Evolutionary conservation across 768 basidiomycete species (phyloP), one percentile per base, ranked within the genome.

Genomic region (Coprinopsis marcescibilis): DNA sequence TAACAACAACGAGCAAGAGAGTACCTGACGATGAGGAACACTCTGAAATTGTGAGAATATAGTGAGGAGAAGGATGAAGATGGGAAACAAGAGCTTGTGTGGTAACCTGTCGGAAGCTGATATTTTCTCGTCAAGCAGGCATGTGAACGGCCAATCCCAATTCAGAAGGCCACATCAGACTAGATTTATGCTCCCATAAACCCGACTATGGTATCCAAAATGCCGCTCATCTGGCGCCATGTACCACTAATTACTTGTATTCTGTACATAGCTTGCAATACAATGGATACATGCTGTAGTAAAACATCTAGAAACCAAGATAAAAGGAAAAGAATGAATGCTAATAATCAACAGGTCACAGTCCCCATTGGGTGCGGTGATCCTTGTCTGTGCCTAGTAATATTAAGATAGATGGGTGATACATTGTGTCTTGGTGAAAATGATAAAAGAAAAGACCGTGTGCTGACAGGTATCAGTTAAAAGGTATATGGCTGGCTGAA

Each of bases 101-200:
- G 49, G 52, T 60, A 55, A 57, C 55, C 57, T 56, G 49, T 54
- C 38, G 21, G 56, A 55, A 46, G 54, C 13, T 55, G 54, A 58
- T 56, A 54, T 58, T 60, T 55, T 54, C 56, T 34, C 57, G 56
- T 52, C 46, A 53, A 42, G 42, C 42, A 44, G 42, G 39, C 52
- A 50, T 54, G 52, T 48, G 52, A 50, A 46, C 46, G 33, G 38
- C 46, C 37, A 39, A 47, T 49, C 41, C 46, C 15, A 49, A 52
- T 51, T 30, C 6, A 51, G 45, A 5, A 15, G 36, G 20, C 20
- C 46, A 46, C 49, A 38, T 51, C 50, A 43, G 17, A 41, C 36
- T 34, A 41, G 20, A 23, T 32, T 48, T 47, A 15, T 24, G 21
- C 39, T 32, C 44, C 46, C 38, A 45, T 46, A 34, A 33, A 33